Base-by-base conservation (phyloP, 164 flowering plant genomes). In the Protea cynaroides region DNA sequence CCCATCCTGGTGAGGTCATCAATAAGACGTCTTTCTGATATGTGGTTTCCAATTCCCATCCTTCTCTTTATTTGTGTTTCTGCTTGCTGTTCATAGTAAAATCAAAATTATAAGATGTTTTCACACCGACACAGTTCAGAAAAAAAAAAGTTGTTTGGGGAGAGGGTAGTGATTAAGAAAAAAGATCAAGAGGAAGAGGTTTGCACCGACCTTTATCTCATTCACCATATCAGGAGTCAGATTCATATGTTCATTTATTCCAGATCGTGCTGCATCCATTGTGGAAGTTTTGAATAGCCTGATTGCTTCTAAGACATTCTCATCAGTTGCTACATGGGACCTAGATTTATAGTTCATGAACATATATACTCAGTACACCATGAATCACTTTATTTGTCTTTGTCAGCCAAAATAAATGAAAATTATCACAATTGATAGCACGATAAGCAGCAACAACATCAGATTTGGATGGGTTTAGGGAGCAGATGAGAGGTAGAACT, bases 181-280 rank as follows among this genome's bases (percentile, higher is more conserved):
- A 29, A 29, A 29, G 34, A 29, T 40, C 46, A 40, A 12, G 46
- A 40, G 46, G 46, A 10, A 12, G 14, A 40, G 46, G 8, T 44
- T 15, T 1, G 19, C 34, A 23, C 75, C 57, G 40, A 90, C 97
- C 98, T 91, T 85, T 58, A 94, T 91, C 79, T 94, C 98, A 58
- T 82, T 85, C 58, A 84, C 85, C 84, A 87, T 82, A 57, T 93
- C 97, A 18, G 87, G 69, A 49, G 91, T 88, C 62, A 86, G 83
- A 78, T 90, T 84, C 19, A 90, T 72, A 44, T 85, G 89, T 54
- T 88, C 86, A 66, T 81, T 86, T 60, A 95, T 80, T 69, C 99
- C 99, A 36, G 97, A 92, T 19, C 82, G 76, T 19, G 99, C 97
- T 24, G 99, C 99, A 84, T 95, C 97, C 92, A 95, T 84, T 7